Evolutionary conservation across 169 alveolate species (phyloP), one percentile per base, ranked within the genome.

Genomic region (Ichthyophthirius multifiliis): DNA sequence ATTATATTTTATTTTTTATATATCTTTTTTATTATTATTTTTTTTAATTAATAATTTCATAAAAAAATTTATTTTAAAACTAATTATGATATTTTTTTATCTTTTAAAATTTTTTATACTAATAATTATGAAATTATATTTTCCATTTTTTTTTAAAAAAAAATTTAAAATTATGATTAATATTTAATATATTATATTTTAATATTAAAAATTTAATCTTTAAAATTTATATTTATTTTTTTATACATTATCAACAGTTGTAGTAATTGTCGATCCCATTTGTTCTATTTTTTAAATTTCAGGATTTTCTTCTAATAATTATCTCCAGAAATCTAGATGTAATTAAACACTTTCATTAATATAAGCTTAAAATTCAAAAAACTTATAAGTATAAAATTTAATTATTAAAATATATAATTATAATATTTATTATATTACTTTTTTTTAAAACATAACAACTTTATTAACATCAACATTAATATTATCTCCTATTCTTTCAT

Each of bases 301-400:
- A 31, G 85, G 85, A 47, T 79, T 79, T 43, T 65, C 65, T 34
- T 79, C 85, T 18, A 44, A 10, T 10, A 79, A 65, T 47, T 79
- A 79, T 65, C 71, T 65, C 85, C 85, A 79, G 27, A 79, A 79
- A 18, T 79, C 85, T 35, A 44, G 37, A 67, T 79, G 78, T 18
- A 74, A 47, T 12, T 79, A 30, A 3, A 79, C 85, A 46, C 80
- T 62, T 37, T 35, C 65, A 30, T 79, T 80, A n/a, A 79, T 65
- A 5, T 16, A 37, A 16, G 30, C 48, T 65, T 65, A 47, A 16
- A 79, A 79, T 43, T 65, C 77, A 13, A 74, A 71, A 79, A 20
- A 79, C 43, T 79, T 32, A 9, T 79, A 65, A 15, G 16, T 1
- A 3, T 7, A 20, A 48, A 23, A n/a, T n/a, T 27, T 1, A 2